Base-by-base conservation (phyloP, 768 basidiomycete species). In the Rhodotorula diobovata region DNA sequence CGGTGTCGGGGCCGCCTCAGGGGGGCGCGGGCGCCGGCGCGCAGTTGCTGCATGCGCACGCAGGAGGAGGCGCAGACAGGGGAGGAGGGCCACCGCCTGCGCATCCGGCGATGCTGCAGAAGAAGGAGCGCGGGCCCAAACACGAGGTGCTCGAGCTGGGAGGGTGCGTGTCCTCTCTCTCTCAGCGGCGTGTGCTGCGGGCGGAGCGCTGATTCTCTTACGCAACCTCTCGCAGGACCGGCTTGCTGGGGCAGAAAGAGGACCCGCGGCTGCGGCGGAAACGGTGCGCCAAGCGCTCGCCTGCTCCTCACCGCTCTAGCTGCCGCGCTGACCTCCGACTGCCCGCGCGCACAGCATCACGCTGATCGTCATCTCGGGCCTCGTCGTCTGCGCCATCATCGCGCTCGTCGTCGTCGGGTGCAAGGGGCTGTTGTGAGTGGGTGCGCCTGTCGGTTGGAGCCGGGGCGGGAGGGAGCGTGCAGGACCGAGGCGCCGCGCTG, bases 331-430 rank as follows among this genome's bases (percentile, higher is more conserved):
- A 11, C 28, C 43, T 23, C 45, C 45, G 25, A 2, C 48, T 28
- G 1, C 11, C 48, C 37, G 43, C 56, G 37, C 57, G 8, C 48
- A 23, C 61, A 71, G 70, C 37, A 23, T 67, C 53, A 30, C 41
- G 23, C 50, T 71, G 39, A 71, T 71, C 65, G n/a, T 15, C 25
- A 10, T 71, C n/a, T 66, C 55, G 28, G 70, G 70, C 8, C 14
- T 21, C 37, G 14, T 71, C 65, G 35, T 71, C 32, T n/a, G n/a
- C 28, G 70, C 41, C 25, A 66, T 71, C 57, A 60, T 71, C 61
- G 62, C 23, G 23, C 34, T 71, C 39, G 57, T 65, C 34, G 51
- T 71, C 39, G 51, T 67, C 54, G 70, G 70, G 18, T 56, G 66
- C 70, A 71, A 66, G 43, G 50, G 51, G n/a, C 2, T 66, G 21